Evolutionary conservation across 2,329 filamentous ascomycete species (phyloP), one percentile per base, ranked within the genome.

Genomic region (Apiospora pterosperma): DNA sequence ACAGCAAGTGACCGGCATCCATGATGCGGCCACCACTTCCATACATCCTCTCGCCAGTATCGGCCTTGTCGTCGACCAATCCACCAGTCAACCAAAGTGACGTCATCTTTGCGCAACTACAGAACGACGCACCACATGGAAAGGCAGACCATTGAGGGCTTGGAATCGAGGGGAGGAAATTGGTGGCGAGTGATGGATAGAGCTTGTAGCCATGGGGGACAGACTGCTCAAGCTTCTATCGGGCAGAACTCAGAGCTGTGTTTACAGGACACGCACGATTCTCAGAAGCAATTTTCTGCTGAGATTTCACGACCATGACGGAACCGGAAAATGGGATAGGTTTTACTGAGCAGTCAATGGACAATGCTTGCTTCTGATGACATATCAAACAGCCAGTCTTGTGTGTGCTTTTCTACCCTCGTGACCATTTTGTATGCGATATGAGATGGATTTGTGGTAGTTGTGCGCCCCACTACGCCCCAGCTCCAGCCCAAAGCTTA

Each of bases 321-420:
- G 60, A 65, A 62, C 61, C 52, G 39, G 23, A 58, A 60, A 39
- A 36, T 36, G 63, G 38, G 48, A 55, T 61, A 59, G 60, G 59
- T 44, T 39, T 63, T 63, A 42, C 55, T 65, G 60, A 65, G 64
- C 64, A 65, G 64, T 65, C 61, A 65, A 65, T 61, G 63, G 64
- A 65, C 58, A 65, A 48, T 63, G 41, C 38, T 61, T 65, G 61
- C 64, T 65, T 65, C 61, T 65, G 61, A 55, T 34, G 48, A 55
- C 48, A 55, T n/a, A n/a, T n/a, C 5, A 25, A 5, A n/a, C 25
- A n/a, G 34, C 28, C n/a, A 23, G 10, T 25, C 16, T 34, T 10
- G 7, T 55, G 4, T 55, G 4, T 34, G n/a, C 8, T 34, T 19
- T n/a, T n/a, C 28, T 55, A 19, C 48, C 12, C 42, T 11, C 19